These are phyloP conservation scores for Piedraia hortae DNA, from an alignment of 2,329 filamentous ascomycete genomes.

Conservation along the genomic window DNA sequence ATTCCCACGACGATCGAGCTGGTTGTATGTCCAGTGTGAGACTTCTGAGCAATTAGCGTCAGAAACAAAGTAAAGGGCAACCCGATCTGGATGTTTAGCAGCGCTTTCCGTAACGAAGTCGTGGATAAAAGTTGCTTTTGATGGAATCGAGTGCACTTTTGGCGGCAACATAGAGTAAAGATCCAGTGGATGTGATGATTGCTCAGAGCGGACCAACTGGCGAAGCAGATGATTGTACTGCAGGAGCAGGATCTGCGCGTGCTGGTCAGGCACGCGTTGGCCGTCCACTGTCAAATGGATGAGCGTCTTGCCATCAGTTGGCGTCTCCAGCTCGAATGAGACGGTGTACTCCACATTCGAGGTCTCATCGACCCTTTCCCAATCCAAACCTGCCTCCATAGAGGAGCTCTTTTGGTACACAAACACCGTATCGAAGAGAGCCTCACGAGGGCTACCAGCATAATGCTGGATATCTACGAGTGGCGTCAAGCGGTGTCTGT, in stretches of 20 bases:
- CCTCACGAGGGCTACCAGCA: constrained; percentile 34
- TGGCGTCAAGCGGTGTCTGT: constrained; percentile 44
- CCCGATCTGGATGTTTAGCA: constrained; percentile 24
- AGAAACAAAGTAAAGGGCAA: constrained; percentile 42
- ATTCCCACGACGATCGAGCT: constrained; percentile 46
- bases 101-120: constrained; percentile 48
- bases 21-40: constrained; percentile 39
- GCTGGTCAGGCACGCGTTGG: constrained; percentile 36
- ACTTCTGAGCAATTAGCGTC: constrained; percentile 20
- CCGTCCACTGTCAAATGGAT: constrained; percentile 39
- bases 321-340: constrained; percentile 51
- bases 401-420: constrained; percentile 41
- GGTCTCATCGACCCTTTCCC: constrained; percentile 35
- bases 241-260: constrained; percentile 35
- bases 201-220: constrained; percentile 16
- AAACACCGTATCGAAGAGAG: constrained; percentile 62
- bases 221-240: constrained; percentile 46
- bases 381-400: constrained; percentile 15
- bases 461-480: constrained; percentile 45
- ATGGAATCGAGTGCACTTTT: constrained; percentile 26
- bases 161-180: constrained; percentile 34
- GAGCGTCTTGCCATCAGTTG: constrained; percentile 19
- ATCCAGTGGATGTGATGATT: background rate
- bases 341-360: constrained; percentile 50
- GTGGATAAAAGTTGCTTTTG: constrained; percentile 37